Evolutionary conservation across 1,139 yeast genomes (phyloP), one percentile per base, ranked within the genome.

Genomic region (Blastobotrys persicus): DNA sequence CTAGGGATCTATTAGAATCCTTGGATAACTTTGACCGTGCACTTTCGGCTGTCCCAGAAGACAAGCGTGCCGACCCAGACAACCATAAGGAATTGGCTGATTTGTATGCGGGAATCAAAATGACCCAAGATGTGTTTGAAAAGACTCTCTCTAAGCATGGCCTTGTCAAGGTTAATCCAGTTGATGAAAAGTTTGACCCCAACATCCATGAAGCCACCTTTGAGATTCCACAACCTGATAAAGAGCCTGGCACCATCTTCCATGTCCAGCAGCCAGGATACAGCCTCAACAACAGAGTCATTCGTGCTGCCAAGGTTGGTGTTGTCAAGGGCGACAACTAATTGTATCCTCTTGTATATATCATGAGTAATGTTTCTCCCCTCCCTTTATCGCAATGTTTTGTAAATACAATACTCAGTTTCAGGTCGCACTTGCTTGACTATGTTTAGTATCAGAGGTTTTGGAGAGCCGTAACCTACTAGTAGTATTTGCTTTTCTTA

Each of bases 291-390:
- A 81, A 85, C 59, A 80, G 97, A 67, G 96, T 89, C 42, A 78
- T 91, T 66, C 83, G 98, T 72, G 96, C 98, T 38, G 96, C 98
- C 55, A 91, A 91, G 76, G 98, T 91, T 59, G 97, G 98, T 61
- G 81, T 91, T 64, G 97, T 89, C 59, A 87, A 85, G 73, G 81
- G 65, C 26, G 48, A 50, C 35, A 50, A 54, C 19, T 53, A 50
- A 50, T 39, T 17, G 20, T 31, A 20, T 39, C n/a, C 31, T 18
- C 32, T 20, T 39, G 32, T 39, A 39, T 39, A n/a, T 26, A 26
- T 20, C 12, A 12, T 23, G 9, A 6, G 28, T 23, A 23, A 23
- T 23, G 28, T 23, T 9, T 23, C 28, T 9, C 28, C 28, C 28
- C 28, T 23, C 9, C 28, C 28, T 23, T 23, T 9, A 23, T 9